A percentile compares a stretch with the other conserved stretches of the same genome.
These are phyloP conservation scores for Achaetomiella virescens DNA, from an alignment of 495 filamentous ascomycete genomes.

Conservation along the genomic window DNA sequence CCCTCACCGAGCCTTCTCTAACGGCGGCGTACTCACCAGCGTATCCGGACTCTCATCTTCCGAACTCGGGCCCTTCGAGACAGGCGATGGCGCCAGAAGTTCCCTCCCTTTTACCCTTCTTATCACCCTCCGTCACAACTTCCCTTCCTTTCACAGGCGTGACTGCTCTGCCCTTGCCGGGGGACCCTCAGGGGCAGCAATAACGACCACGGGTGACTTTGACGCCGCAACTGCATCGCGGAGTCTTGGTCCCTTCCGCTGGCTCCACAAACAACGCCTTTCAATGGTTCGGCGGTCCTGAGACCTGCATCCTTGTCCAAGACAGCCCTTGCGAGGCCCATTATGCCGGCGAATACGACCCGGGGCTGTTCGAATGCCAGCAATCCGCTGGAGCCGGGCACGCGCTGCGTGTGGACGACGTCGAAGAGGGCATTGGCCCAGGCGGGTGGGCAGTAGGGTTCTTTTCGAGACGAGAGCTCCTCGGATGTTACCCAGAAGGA, in stretches of 20 bases:
- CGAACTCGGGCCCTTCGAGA: conserved; percentile 4
- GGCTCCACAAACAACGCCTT: too few relatives aligned
- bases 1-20: neutral
- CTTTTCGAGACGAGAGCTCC: neutral
- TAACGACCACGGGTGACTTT: too few relatives aligned
- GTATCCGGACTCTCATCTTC: conserved; percentile 28
- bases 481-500: neutral
- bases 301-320: conserved; percentile 29
- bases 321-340: conserved; percentile 33
- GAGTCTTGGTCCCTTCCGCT: too few relatives aligned
- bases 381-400: conserved; percentile 25
- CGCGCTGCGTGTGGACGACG: conserved; percentile 34
- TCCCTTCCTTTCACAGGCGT: neutral
- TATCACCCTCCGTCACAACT: neutral
- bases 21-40: conserved; percentile 14
- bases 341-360: conserved; percentile 34
- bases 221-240: too few relatives aligned
- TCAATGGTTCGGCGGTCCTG: neutral
- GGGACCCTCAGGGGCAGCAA: too few relatives aligned
- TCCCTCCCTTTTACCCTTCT: conserved; percentile 16
- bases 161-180: too few relatives aligned
- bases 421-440: conserved; percentile 39
- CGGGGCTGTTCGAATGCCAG: conserved; percentile 40
- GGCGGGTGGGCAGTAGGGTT: conserved; percentile 22
- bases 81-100: neutral